Base-by-base conservation (phyloP, 2,329 filamentous ascomycete genomes). In the Diaporthe aspalathi region DNA sequence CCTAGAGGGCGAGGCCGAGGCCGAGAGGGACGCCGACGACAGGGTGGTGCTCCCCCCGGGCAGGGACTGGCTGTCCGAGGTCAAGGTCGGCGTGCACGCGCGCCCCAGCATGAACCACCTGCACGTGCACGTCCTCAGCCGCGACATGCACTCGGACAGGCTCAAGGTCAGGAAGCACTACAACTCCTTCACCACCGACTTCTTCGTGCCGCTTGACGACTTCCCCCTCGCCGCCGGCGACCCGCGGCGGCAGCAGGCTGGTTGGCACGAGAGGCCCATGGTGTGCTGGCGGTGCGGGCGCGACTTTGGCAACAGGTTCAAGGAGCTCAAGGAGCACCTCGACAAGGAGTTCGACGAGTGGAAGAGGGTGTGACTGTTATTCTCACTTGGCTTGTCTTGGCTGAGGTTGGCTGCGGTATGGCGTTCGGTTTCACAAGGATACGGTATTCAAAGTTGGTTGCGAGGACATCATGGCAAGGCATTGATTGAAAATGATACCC, bases 101-200 rank as follows among this genome's bases (percentile, higher is more conserved):
- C 90, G 92, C 75, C 96, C 96, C 3, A 95, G 92, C 70, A 98
- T 99, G 96, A 91, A 89, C 74, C 94, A 98, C 80, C 79, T 98
- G 68, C 96, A 99, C 81, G 86, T 98, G 5, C 96, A 99, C 80
- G 90, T 98, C 38, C 82, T 98, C 70, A 94, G 93, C 49, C 85
- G 89, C 22, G 96, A 99, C 79, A 92, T 93, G 86, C 86, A 90
- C 76, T 94, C 92, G 47, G 86, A 88, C 14, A 87, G 86, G 56
- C 75, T 98, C 81, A 93, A 91, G 82, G 91, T 95, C 78, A 87
- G 90, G 74, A 95, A 94, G 80, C 96, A 98, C 82, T 98, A 98
- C 82, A 94, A 96, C 78, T 96, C 93, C 74, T 98, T 98, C 82
- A 90, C 89, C 40, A 97, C 95, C 67, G 88, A 89, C 4, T 99